Conservation (phyloP, 1,284 basidiomycete genomes). For the Apiotrichum gracile region DNA sequence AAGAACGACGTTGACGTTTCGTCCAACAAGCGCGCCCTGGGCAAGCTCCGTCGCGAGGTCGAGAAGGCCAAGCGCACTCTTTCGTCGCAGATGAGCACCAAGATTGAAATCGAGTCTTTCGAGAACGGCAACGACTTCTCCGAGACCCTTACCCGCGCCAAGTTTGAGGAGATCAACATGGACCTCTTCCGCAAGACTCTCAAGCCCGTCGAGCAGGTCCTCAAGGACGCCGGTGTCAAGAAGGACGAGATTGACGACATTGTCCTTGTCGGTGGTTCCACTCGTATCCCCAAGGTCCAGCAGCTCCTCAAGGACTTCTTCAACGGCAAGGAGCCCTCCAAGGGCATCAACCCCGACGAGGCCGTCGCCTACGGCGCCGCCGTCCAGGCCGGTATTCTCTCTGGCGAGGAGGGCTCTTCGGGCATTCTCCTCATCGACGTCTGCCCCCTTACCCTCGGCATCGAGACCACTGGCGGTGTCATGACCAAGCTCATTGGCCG, state of each 20-base stretch:
- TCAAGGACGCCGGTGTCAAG: slow-evolving; percentile 96
- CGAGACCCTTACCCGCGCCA: slow-evolving; percentile 90
- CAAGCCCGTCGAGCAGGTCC: slow-evolving; percentile 97
- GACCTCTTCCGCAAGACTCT: slow-evolving; percentile 98
- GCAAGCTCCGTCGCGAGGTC: slow-evolving; percentile 96
- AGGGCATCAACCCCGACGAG: slow-evolving; percentile 98
- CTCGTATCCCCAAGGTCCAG: slow-evolving; percentile 96
- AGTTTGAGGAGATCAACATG: slow-evolving; percentile 98
- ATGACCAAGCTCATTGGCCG: slow-evolving; percentile 87
- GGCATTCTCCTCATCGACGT: slow-evolving; percentile 97
- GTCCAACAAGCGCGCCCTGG: slow-evolving; percentile 81
- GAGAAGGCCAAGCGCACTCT: slow-evolving; percentile 99
- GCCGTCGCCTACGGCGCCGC: slow-evolving; percentile 99
- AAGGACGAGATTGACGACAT: slow-evolving; percentile 97
- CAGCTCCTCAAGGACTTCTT: slow-evolving; percentile 84
- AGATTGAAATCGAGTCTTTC: slow-evolving; percentile 75
- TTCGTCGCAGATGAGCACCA: slow-evolving; percentile 66
- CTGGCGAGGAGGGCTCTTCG: slow-evolving; percentile 97
- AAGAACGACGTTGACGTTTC: slow-evolving; percentile 86
- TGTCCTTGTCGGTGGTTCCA: slow-evolving; percentile 95
- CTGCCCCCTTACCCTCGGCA: slow-evolving; percentile 88
- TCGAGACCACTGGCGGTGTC: slow-evolving; percentile 98
- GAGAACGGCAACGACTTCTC: slow-evolving; percentile 95
- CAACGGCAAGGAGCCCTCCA: slow-evolving; percentile 90
- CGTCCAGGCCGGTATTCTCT: slow-evolving; percentile 96